These are phyloP conservation scores for Stropharia rugosoannulata DNA, from an alignment of 768 basidiomycete genomes.

Conservation along the genomic window DNA sequence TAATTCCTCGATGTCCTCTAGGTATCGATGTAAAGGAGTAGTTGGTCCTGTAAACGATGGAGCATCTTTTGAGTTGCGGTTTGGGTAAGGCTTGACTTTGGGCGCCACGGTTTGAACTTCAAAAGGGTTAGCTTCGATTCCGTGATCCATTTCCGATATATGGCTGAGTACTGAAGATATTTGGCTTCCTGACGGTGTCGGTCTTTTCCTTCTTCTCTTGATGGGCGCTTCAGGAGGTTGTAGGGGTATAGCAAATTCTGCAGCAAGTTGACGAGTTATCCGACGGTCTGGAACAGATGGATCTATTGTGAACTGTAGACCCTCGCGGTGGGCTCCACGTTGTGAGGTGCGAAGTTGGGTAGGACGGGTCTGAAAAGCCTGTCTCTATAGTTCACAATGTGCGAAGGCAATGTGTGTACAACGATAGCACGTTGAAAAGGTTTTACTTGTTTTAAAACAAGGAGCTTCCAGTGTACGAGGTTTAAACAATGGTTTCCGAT, in stretches of 20 bases:
- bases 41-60: background rate
- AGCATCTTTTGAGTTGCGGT: background rate
- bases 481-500: too few species aligned
- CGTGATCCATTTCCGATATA: too few species aligned
- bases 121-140: too few species aligned
- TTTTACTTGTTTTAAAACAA: too few species aligned
- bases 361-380: background rate
- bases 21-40: background rate
- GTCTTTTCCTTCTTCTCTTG: too few species aligned
- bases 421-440: too few species aligned
- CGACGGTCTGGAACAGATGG: background rate
- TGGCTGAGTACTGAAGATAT: too few species aligned
- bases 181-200: too few species aligned
- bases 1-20: background rate
- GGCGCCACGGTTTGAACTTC: too few species aligned
- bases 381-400: background rate
- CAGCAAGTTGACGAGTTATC: background rate
- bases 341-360: background rate
- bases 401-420: too few species aligned
- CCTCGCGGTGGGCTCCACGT: conserved; percentile 2
- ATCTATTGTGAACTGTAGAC: background rate
- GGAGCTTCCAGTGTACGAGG: too few species aligned
- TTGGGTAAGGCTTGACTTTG: too few species aligned
- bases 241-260: background rate
- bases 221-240: background rate